These are phyloP conservation scores for Klebsormidium nitens DNA, from an alignment of 139 green algal species.

Conservation along the genomic window DNA sequence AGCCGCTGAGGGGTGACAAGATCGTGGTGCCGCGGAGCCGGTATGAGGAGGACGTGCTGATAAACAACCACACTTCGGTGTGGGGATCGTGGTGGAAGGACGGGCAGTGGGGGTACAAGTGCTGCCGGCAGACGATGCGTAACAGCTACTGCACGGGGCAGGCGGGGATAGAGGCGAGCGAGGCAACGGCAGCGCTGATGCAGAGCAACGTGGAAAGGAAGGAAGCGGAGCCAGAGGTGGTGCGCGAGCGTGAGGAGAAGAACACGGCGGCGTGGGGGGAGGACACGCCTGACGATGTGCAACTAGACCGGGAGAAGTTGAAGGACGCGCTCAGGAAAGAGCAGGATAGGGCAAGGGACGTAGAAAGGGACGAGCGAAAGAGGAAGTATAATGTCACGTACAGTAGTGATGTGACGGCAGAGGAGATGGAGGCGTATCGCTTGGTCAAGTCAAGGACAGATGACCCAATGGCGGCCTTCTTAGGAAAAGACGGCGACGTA, in stretches of 20 bases:
- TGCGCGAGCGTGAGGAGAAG: conserved; percentile 43
- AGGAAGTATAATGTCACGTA: conserved; percentile 69
- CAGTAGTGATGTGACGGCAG: conserved; percentile 58
- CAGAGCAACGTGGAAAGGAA: conserved; percentile 55
- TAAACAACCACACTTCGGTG: conserved; percentile 91
- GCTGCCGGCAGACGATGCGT: conserved; percentile 77
- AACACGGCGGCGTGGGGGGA: conserved; percentile 56
- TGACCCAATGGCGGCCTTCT: conserved; percentile 64
- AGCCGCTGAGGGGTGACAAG: conserved; percentile 1
- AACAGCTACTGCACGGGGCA: conserved; percentile 90
- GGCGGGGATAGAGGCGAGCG: conserved; percentile 37
- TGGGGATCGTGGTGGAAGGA: conserved; percentile 92
- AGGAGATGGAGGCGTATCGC: conserved; percentile 98
- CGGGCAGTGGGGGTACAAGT: conserved; percentile 89
- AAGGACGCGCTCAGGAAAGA: conserved; percentile 66
- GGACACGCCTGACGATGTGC: conserved; percentile 47
- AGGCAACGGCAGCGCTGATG: conserved; percentile 52
- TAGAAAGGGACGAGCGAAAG: conserved; percentile 74
- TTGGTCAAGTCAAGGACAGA: conserved; percentile 59
- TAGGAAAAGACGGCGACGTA: not conserved
- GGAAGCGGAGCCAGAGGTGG: conserved; percentile 28
- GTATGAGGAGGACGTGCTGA: conserved; percentile 94
- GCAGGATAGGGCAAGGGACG: conserved; percentile 54
- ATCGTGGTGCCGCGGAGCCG: conserved; percentile 43
- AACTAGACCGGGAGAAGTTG: conserved; percentile 71